A percentile compares a stretch with the other conserved stretches of the same genome.
Evolutionary conservation across 2,329 filamentous ascomycete genomes (phyloP).

Genomic region (Nemania sp.): DNA sequence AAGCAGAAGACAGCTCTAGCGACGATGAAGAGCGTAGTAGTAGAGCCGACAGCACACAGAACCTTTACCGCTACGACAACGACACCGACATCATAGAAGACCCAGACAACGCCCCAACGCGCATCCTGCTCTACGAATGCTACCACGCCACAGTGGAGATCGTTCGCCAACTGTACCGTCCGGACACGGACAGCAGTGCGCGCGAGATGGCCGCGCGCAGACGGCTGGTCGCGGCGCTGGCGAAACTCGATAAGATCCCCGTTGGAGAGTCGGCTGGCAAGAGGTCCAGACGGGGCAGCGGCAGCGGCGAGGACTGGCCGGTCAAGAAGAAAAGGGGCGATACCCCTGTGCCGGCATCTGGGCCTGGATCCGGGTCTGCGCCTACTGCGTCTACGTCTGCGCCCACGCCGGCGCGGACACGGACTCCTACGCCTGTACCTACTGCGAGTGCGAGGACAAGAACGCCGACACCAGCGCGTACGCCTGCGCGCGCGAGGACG

Average conservation of each 20-base stretch:
- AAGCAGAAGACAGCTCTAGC: slow-evolving; percentile 11
- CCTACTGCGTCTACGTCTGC: too few relatives aligned
- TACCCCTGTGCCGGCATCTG: slow-evolving; percentile 11
- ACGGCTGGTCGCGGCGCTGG: slow-evolving; percentile 52
- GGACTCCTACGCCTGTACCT: too few relatives aligned
- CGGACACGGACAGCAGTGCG: slow-evolving; percentile 49
- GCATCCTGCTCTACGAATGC: slow-evolving; percentile 60
- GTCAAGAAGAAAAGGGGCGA: slow-evolving; percentile 48
- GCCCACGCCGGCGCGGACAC: too few relatives aligned
- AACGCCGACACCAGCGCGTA: too few relatives aligned
- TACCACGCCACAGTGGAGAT: slow-evolving; percentile 58
- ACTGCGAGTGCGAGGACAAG: too few relatives aligned
- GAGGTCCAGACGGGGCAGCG: slow-evolving; percentile 42
- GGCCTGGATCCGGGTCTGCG: too few relatives aligned
- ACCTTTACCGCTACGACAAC: neutral
- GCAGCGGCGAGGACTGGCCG: slow-evolving; percentile 47
- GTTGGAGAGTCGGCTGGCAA: slow-evolving; percentile 41
- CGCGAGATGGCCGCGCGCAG: slow-evolving; percentile 58
- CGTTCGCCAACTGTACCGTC: slow-evolving; percentile 59
- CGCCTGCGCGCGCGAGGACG: too few relatives aligned
- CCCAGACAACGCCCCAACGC: slow-evolving; percentile 46
- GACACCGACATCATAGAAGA: slow-evolving; percentile 46
- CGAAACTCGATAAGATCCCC: slow-evolving; percentile 48
- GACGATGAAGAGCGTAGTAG: neutral
- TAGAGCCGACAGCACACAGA: neutral